Base-by-base conservation (phyloP, 345 rosid genomes). In the Microcos paniculata region DNA sequence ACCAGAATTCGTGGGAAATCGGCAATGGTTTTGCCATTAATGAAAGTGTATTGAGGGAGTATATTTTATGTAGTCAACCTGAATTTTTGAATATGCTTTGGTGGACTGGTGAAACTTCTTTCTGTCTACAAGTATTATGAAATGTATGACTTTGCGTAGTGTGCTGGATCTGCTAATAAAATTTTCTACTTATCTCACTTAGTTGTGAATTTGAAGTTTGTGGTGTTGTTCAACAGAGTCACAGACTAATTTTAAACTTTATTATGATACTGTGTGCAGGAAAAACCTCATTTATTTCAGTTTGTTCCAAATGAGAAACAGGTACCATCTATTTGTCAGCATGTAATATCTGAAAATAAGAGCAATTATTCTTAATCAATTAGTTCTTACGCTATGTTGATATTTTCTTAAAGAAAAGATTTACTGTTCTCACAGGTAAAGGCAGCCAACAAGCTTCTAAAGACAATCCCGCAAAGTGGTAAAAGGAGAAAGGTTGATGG, bases 221-320 rank as follows among this genome's bases (percentile, higher is more conserved):
- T 48, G 14, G 12, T 4, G 8, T 62, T 55, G 67, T 61, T 43
- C n/a, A 11, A 26, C 15, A 9, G 11, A 51, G 75, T 73, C 15
- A 26, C 11, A 6, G 7, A 51, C 78, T 73, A 28, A 30, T 42
- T 64, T 66, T 53, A 46, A 73, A 12, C 0, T 40, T 66, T 16
- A 63, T 57, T 52, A 11, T 72, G 33, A 31, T 80, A 5, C 75
- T 30, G 53, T 62, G 43, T 83, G 76, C 92, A 96, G 99, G 97
- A 92, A 84, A 90, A 90, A 73, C 98, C 98, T 65, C 92, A 89
- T 79, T 78, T 89, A 38, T 96, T 93, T 85, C 96, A 93, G 83
- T 96, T 96, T 85, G 94, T 92, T 87, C 97, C 97, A 73, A 96
- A 96, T 77, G 94, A 96, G 84, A 89, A 89, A 75, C 98, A 96